Evolutionary conservation across 2,329 filamentous ascomycete genomes (phyloP).

Genomic region (Pseudogymnoascus sp.): DNA sequence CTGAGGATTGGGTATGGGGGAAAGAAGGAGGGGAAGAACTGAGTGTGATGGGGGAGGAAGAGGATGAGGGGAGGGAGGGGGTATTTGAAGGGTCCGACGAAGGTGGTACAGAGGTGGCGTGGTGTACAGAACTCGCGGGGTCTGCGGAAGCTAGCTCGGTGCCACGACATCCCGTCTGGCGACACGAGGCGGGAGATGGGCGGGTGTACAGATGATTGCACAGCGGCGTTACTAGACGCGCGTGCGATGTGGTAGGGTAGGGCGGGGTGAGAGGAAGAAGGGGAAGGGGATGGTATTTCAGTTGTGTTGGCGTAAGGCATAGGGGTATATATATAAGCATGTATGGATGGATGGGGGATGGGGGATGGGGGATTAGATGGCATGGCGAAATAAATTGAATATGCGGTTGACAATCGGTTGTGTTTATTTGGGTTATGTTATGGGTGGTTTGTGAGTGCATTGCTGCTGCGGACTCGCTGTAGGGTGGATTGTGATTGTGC

Average conservation of each 20-base stretch:
- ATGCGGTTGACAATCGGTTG: neutral
- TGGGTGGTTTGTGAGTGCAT: neutral
- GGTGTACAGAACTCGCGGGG: neutral
- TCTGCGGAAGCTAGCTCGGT: neutral
- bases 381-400: neutral
- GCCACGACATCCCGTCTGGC: neutral
- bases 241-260: neutral
- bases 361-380: too few relatives aligned
- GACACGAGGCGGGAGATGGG: neutral
- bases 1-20: constrained; percentile 53
- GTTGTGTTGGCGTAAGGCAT: neutral
- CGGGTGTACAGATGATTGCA: too few relatives aligned
- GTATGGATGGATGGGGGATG: neutral
- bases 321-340: neutral
- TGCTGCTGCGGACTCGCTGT: too few relatives aligned
- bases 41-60: neutral
- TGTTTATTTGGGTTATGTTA: neutral
- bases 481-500: too few relatives aligned
- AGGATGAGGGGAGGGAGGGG: neutral
- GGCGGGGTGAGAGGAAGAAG: neutral
- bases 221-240: neutral
- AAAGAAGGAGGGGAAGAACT: constrained; percentile 13
- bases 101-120: neutral
- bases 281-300: neutral
- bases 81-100: neutral